Base-by-base conservation (phyloP, 345 rosid species). In the Cardamine resedifolia region DNA sequence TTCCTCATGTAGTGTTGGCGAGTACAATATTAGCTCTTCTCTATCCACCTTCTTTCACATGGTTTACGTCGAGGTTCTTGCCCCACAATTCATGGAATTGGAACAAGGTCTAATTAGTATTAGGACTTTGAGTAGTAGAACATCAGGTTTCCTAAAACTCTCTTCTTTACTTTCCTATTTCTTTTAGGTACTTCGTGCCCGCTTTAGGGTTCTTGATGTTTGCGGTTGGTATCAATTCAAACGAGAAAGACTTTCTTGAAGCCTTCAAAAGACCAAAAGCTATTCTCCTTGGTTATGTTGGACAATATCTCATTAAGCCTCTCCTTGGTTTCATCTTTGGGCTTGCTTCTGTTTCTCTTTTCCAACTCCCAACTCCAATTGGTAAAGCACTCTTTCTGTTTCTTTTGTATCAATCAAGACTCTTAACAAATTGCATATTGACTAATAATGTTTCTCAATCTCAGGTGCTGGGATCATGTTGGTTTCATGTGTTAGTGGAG, bases 141-240 rank as follows among this genome's bases (percentile, higher is more conserved):
- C 5, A 39, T 43, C 11, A 48, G 55, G 11, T 23, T 50, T 21
- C 23, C 62, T 51, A 26, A 68, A 55, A 43, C 0, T 0, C 27
- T 18, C 55, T 61, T 24, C 9, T 39, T 47, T 50, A 5, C 56
- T 51, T 5, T 69, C 52, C 66, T 71, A 30, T 60, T 60, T 66
- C 0, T 6, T 70, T 69, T 74, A 94, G 98, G 92, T 94, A 89
- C 81, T 94, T 91, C 43, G 97, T 91, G 11, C 96, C 97, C 3
- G 98, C 97, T 16, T 81, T 94, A 64, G 99, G 99, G 16, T 91
- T 91, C 83, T 76, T 91, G 89, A 94, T 94, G 97, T 94, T 94
- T 83, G 97, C 99, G 9, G 97, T 94, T 49, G 97, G 99, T 49
- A 85, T 91, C 70, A 94, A 89, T 77, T 91, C 97, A 65, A 83